Base-by-base conservation (phyloP, 768 basidiomycete genomes). In the Naganishia onofrii region DNA sequence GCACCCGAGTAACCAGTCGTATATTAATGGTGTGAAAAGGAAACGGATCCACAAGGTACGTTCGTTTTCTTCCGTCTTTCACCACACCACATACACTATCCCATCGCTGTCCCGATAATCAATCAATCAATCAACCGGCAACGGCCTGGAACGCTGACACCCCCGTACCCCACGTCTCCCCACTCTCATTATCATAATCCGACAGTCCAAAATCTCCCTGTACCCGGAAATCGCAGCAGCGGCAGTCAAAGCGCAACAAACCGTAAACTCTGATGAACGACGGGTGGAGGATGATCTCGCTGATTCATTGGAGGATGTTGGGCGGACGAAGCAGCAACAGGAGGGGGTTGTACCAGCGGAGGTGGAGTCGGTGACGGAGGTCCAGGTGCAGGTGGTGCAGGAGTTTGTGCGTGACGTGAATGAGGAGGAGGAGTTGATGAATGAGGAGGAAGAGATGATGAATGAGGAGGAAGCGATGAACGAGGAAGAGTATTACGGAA, bases 1-100 rank as follows among this genome's bases (percentile, higher is more conserved):
- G 13, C 60, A 54, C 38, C 52, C 55, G 13, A 44, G 38, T 51
- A 31, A 26, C 15, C 51, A n/a, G 52, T 26, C 71, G 7, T 72
- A 51, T 34, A 72, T 72, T 51, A 55, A 68, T 32, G 71, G 71
- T 19, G 67, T 57, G 26, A 72, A 68, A 51, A 13, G 71, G 21
- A 68, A 69, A 51, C 56, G 58, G 46, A 67, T 63, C 3, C 70
- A 71, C 51, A 72, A 52, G 42, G 55, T 65, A 60, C 54, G 51
- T 71, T 26, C 13, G 6, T 7, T 7, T n/a, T 51, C 23, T 23
- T 21, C 19, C 7, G 3, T 6, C n/a, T 26, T 6, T 23, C 23
- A 8, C n/a, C 23, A 17, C 12, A 7, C 48, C 48, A 51, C 4
- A 12, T 36, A 5, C 34, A n/a, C n/a, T n/a, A n/a, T n/a, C n/a